These are phyloP conservation scores for Dactylellina parvicollis DNA, from an alignment of 2,329 filamentous ascomycete species.

Conservation along the genomic window DNA sequence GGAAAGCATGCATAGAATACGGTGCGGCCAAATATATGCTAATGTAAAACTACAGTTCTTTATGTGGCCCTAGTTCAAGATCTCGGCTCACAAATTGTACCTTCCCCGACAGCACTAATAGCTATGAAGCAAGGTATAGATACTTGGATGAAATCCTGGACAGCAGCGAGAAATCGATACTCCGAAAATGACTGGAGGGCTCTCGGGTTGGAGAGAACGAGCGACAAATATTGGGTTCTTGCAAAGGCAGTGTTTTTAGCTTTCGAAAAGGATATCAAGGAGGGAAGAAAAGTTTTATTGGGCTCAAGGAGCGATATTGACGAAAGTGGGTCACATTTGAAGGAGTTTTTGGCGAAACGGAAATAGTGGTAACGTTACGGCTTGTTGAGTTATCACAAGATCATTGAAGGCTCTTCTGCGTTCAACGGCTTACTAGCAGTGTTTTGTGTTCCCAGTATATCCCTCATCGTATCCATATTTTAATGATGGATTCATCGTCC, in stretches of 20 bases:
- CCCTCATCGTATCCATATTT: no score
- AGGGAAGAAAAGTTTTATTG: conserved; percentile 25
- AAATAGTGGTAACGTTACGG: no score
- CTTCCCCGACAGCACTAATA: conserved; percentile 15
- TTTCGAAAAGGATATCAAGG: conserved; percentile 49
- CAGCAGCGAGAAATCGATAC: conserved; percentile 17
- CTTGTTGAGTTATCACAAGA: no score
- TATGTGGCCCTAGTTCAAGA: conserved; percentile 29
- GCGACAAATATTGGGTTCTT: conserved; percentile 49
- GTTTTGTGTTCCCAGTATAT: no score
- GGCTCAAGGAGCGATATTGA: conserved; percentile 36
- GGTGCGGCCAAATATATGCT: neutral
- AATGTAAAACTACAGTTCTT: conserved; percentile 16
- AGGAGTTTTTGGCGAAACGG: conserved; percentile 53
- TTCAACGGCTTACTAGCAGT: no score
- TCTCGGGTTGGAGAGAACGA: conserved; percentile 44
- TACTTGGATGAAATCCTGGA: conserved; percentile 50
- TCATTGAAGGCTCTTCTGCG: no score
- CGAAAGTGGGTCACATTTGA: conserved; percentile 47
- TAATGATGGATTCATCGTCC: no score
- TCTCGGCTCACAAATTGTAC: conserved; percentile 42
- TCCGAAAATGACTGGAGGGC: conserved; percentile 36
- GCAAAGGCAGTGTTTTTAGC: conserved; percentile 47
- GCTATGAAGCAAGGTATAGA: conserved; percentile 45
- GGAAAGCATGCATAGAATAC: neutral